Evolutionary conservation across 768 basidiomycete genomes (phyloP), one percentile per base, ranked within the genome.

Genomic region (Tremella yokohamensis): DNA sequence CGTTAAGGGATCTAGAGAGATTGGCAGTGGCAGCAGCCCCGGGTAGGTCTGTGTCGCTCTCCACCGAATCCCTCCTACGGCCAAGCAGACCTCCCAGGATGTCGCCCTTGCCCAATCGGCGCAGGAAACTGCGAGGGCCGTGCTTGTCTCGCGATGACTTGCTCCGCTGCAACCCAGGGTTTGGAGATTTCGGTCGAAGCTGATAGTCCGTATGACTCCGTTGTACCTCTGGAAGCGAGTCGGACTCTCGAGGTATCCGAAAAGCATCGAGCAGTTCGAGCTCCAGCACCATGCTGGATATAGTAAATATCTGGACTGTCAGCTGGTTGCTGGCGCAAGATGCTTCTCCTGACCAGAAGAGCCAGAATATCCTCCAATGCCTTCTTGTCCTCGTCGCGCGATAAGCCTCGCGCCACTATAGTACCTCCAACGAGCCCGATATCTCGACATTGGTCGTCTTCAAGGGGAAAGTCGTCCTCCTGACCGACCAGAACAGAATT

Each of bases 361-460:
- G 56, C 54, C 9, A 70, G 44, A 9, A 70, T 51, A 40, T 40
- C 54, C 26, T 64, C 60, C 19, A 73, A 7, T 16, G 66, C 66
- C 38, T 40, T n/a, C n/a, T 56, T 15, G 25, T 70, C 66, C 12
- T 58, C 59, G 7, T 55, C 51, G 13, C 37, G 45, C 19, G 22
- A 40, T 34, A 68, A 18, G 8, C 71, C 71, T 24, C 57, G 44
- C 6, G 70, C 37, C 8, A 70, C 49, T 15, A 70, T 49, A 1
- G 71, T 73, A 12, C 71, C 71, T 16, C 71, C 71, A 19, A 70
- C 68, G 11, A 70, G 6, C 8, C 53, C 53, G 3, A 63, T 50
- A 19, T 54, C 38, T 1, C 60, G 61, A 40, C 57, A 45, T 19
- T 19, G 40, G 6, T 29, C 58, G 12, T 40, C 40, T 19, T 50